Evolutionary conservation across 2,329 filamentous ascomycete species (phyloP).

Genomic region (Westerdykella ornata): DNA sequence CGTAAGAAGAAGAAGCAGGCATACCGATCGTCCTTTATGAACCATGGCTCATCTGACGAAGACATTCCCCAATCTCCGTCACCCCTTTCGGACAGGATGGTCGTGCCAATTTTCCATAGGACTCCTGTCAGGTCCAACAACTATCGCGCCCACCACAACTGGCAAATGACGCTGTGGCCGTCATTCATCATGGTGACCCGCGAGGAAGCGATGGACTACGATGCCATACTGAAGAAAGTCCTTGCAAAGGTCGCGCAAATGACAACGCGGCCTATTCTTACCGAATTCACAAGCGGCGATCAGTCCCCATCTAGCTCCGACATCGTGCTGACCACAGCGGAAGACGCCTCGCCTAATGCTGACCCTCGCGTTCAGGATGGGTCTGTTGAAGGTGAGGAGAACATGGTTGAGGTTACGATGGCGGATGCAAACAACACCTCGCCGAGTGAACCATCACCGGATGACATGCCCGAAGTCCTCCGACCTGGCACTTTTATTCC

Average conservation of each 20-base stretch:
- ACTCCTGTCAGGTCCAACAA: constrained; percentile 28
- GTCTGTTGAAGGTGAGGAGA: constrained; percentile 83
- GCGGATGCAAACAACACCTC: constrained; percentile 49
- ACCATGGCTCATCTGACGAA: constrained; percentile 41
- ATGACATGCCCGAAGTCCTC: constrained; percentile 41
- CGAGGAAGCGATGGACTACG: constrained; percentile 63
- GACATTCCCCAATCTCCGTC: constrained; percentile 52
- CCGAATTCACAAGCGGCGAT: constrained; percentile 47
- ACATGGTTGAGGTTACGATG: constrained; percentile 86
- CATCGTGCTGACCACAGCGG: constrained; percentile 57
- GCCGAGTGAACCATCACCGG: constrained; percentile 9
- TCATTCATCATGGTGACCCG: constrained; percentile 70
- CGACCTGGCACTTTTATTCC: constrained; percentile 53
- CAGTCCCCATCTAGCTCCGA: constrained; percentile 56
- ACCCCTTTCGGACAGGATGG: constrained; percentile 56
- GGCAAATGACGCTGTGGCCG: constrained; percentile 42
- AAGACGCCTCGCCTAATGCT: constrained; percentile 58
- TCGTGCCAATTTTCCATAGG: constrained; percentile 67
- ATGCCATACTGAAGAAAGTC: constrained; percentile 72
- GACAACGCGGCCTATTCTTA: constrained; percentile 62
- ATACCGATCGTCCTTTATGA: constrained; percentile 44
- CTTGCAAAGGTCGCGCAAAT: constrained; percentile 68
- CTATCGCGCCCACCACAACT: constrained; percentile 23
- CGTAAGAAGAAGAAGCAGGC: constrained; percentile 46
- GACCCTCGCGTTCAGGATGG: constrained; percentile 66